Conservation (phyloP, 768 basidiomycete genomes). For the Boletus fagicola region DNA sequence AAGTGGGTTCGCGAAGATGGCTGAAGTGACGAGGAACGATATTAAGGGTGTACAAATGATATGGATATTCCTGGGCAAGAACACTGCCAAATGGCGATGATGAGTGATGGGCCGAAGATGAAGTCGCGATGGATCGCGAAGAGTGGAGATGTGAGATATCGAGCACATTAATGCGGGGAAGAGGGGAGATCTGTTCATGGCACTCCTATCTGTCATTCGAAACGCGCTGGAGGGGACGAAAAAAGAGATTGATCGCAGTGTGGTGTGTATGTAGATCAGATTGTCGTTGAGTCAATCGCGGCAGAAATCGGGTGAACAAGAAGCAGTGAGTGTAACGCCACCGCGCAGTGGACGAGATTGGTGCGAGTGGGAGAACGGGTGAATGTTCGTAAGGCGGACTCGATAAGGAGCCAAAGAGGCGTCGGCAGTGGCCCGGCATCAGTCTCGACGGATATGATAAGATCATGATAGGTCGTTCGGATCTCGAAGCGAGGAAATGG, state of each 20-base stretch:
- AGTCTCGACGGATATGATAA: slow-evolving; percentile 13
- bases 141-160: not conserved
- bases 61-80: not conserved
- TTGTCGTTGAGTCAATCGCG: slow-evolving; percentile 19
- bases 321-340: slow-evolving; percentile 9
- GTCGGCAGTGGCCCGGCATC: not conserved
- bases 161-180: slow-evolving; percentile 17
- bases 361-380: not conserved
- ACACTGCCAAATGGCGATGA: slow-evolving; percentile 5
- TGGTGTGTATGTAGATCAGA: slow-evolving; percentile 21
- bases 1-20: slow-evolving; percentile 4
- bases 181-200: slow-evolving; percentile 6
- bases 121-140: slow-evolving; percentile 26
- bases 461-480: slow-evolving; percentile 4
- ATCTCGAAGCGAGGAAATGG: slow-evolving; percentile 11
- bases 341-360: not conserved
- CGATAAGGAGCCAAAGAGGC: not conserved
- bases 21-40: not conserved
- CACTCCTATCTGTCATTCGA: slow-evolving; percentile 14
- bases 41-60: not conserved
- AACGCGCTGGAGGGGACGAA: not conserved
- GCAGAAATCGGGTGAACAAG: not conserved
- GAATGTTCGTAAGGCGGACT: not conserved
- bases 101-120: slow-evolving; percentile 2
- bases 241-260: slow-evolving; percentile 16